Evolutionary conservation across 2,329 filamentous ascomycete species (phyloP), one percentile per base, ranked within the genome.

Genomic region (Neonectria faginata): DNA sequence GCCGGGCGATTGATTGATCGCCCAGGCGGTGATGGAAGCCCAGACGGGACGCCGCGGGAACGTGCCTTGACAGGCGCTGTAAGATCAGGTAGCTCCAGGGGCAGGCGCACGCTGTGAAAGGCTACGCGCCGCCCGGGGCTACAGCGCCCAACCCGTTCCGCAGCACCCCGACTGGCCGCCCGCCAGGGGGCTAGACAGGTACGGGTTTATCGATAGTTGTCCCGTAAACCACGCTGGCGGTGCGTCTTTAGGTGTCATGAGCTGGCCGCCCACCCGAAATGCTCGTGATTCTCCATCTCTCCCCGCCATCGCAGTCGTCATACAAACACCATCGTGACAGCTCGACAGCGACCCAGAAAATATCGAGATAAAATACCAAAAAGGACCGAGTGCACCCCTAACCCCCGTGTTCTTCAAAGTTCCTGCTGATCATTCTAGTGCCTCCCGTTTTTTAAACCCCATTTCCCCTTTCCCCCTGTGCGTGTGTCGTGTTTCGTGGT

Each of bases 151-250:
- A 65, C 39, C 58, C 41, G 36, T 48, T 45, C 52, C 50, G 50
- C 51, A 44, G 56, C 54, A 41, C 48, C 53, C 47, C 55, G 50
- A 55, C 58, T 58, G 58, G 54, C 45, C 48, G 39, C 39, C 39
- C 44, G 22, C 39, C 45, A 20, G 45, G 50, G 50, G 14, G 50
- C 56, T 58, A 55, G 18, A 33, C 22, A 41, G 39, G 25, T 25
- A 25, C 25, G 25, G 25, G 25, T 25, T 27, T 70, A 73, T 74
- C 67, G 72, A 73, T 74, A 61, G 71, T 74, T 74, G 73, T 71
- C 72, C 64, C 66, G 73, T 71, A 69, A 74, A 70, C 70, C 41
- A 51, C 53, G 51, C 55, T 61, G 61, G 65, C 66, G 61, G 9
- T 57, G 54, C 31, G 39, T 20, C 31, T 53, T 58, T 41, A 48